Evolutionary conservation across 495 filamentous ascomycete species (phyloP).

Genomic region (Penicillium longicatenatum): DNA sequence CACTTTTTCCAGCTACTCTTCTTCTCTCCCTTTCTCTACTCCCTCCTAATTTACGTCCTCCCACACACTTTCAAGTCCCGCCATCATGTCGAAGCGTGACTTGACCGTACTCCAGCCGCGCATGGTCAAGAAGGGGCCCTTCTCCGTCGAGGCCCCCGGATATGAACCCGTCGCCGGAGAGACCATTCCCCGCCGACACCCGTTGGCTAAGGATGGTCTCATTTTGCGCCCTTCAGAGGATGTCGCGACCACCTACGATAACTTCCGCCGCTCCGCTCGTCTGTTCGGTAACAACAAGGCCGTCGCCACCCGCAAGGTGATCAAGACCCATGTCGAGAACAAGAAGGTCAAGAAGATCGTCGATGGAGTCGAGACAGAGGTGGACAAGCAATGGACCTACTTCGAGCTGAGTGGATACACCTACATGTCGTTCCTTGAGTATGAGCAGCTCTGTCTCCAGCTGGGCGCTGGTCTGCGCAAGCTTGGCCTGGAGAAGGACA

Average conservation of each 20-base stretch:
- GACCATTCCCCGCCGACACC: conserved; percentile 85
- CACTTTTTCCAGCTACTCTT: neutral
- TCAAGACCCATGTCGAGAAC: conserved; percentile 85
- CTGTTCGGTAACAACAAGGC: conserved; percentile 89
- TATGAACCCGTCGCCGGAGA: conserved; percentile 75
- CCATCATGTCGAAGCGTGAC: conserved; percentile 49
- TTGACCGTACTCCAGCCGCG: conserved; percentile 57
- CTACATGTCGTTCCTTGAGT: conserved; percentile 86
- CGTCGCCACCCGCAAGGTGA: conserved; percentile 74
- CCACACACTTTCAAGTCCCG: conserved; percentile 3
- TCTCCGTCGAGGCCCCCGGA: conserved; percentile 78
- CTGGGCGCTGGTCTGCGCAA: conserved; percentile 78
- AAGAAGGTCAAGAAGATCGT: conserved; percentile 98
- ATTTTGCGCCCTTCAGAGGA: conserved; percentile 65
- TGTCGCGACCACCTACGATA: conserved; percentile 83
- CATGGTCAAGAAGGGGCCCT: conserved; percentile 61
- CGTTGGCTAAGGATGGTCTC: conserved; percentile 69
- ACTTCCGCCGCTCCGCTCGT: conserved; percentile 73
- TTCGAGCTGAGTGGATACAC: conserved; percentile 89
- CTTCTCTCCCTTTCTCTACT: neutral
- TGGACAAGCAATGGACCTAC: conserved; percentile 95
- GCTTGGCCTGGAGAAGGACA: conserved; percentile 71
- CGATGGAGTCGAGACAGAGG: conserved; percentile 83
- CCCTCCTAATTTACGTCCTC: conserved; percentile 11
- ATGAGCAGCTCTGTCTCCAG: conserved; percentile 72